A percentile compares a stretch with the other conserved stretches of the same genome.
phyloP scores from a whole-genome alignment of 2,329 filamentous ascomycete genomes.

The Paecilomyces fulvus region DNA sequence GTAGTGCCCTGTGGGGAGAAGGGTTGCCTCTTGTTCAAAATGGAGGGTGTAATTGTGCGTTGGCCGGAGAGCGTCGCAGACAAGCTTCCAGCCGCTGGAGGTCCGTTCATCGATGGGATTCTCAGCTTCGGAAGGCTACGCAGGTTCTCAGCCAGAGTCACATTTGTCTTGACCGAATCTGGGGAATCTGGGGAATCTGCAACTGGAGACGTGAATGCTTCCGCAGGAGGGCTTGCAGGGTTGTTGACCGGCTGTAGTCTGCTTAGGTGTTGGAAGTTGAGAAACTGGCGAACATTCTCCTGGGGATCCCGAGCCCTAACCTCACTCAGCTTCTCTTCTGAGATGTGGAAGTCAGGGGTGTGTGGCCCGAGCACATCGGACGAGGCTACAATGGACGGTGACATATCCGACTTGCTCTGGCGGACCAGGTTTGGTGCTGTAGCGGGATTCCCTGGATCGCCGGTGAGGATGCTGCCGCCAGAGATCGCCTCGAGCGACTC shows the following conservation, averaged over 20 bases:
- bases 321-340: conserved; percentile 62
- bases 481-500: conserved; percentile 54
- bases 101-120: conserved; percentile 41
- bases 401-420: conserved; percentile 64
- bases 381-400: conserved; percentile 79
- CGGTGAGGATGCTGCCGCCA: conserved; percentile 62
- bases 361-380: conserved; percentile 77
- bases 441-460: conserved; percentile 68
- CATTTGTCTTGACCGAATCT: conserved; percentile 26
- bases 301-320: conserved; percentile 71
- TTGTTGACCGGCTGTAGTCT: conserved; percentile 38
- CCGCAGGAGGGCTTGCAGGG: conserved; percentile 59
- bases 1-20: conserved; percentile 10
- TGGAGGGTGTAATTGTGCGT: conserved; percentile 23
- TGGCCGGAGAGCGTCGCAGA: conserved; percentile 16
- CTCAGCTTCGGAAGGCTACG: conserved; percentile 48
- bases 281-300: conserved; percentile 86
- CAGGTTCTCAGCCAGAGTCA: conserved; percentile 42
- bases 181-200: conserved; percentile 17
- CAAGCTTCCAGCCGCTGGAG: conserved; percentile 13
- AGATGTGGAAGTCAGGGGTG: conserved; percentile 57
- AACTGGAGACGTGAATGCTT: conserved; percentile 41
- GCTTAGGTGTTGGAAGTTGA: conserved; percentile 65
- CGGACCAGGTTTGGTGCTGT: conserved; percentile 49
- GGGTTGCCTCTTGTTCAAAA: conserved; percentile 7